Base-by-base conservation (phyloP, 2,329 filamentous ascomycete species). In the Ophiocordyceps australis region DNA sequence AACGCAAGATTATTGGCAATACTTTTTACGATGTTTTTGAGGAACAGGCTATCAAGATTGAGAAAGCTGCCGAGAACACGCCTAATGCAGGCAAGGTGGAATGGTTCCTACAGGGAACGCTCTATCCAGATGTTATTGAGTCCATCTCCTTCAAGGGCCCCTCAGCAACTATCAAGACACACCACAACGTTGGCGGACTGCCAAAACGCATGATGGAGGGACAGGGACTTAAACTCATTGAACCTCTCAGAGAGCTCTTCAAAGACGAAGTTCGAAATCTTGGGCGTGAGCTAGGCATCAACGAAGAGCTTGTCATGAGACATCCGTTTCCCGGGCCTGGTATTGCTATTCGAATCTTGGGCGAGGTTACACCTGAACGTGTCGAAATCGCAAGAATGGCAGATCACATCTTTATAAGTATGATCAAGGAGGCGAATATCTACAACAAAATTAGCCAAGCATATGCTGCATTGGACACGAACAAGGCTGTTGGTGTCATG, bases 1-100 rank as follows among this genome's bases (percentile, higher is more conserved):
- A 93, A 63, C 65, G 85, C 28, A 93, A 92, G 55, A 74, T 94
- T 39, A 94, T 94, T 33, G 85, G 83, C 29, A 67, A 62, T 34
- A 79, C 67, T 22, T 62, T 46, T 30, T 60, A 62, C 34, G 63
- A 61, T 38, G 55, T 92, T 16, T 94, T 93, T 50, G 75, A 93
- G 49, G 59, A 73, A 31, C 74, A 83, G 46, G 83, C 79, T 3
- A 40, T 54, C 20, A 46, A 50, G 38, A 85, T 91, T 24, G 79
- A 82, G 34, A 66, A 66, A 28, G 70, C 62, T 16, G 78, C 78
- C 0, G 66, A 71, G 34, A 60, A 74, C 42, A 74, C 74, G 1
- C 50, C 61, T 2, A 60, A 63, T 28, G 72, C 71, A n/a, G 80
- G 78, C 18, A 73, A 76, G 40, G 76, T 94, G 20, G 69, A 81